Base-by-base conservation (phyloP, 202 grass and related monocot species). In the Sporobolus alterniflorus region DNA sequence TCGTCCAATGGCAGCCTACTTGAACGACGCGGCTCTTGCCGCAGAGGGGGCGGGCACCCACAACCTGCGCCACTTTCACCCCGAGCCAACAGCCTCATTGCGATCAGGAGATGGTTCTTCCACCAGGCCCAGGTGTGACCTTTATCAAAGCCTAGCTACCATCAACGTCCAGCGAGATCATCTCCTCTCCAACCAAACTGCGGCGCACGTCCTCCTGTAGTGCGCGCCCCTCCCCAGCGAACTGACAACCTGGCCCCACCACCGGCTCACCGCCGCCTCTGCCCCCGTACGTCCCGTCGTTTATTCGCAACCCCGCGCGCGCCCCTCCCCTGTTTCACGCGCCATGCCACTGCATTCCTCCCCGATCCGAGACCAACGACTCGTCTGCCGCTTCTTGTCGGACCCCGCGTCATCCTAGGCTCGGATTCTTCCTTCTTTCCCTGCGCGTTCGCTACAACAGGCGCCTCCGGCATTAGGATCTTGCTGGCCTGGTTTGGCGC, bases 181-280 rank as follows among this genome's bases (percentile, higher is more conserved):
- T 24, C 26, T 1, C 3, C 15, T 2, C 24, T 30, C 5, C 26
- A 31, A 9, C 26, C 1, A 39, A 11, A 43, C 9, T 70, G 78
- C 66, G 25, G 25, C 78, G 78, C 78, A 81, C 78, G 78, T 81
- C 77, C 20, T 0, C 0, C 8, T 2, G n/a, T 68, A 46, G 77
- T 80, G 77, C 65, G 50, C 78, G 65, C 65, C 65, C 56, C 65
- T 44, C 34, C 47, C 26, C 41, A 16, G 2, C 15, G 2, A 0
- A 32, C 65, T 70, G 65, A 57, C 49, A 1, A 64, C 24, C 7
- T 69, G 65, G 34, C 48, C 64, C 64, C 64, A 80, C 63, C 76
- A 79, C 77, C 34, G 34, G 64, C 17, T 65, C 36, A 0, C 34
- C 77, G 77, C 64, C 42, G 43, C 75, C 36, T 36, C 40, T 50